Percentiles rank a stretch among this genome's conserved stretches.
phyloP scores from a whole-genome alignment of 257 asterid species.

The Primulina huaijiensis region DNA sequence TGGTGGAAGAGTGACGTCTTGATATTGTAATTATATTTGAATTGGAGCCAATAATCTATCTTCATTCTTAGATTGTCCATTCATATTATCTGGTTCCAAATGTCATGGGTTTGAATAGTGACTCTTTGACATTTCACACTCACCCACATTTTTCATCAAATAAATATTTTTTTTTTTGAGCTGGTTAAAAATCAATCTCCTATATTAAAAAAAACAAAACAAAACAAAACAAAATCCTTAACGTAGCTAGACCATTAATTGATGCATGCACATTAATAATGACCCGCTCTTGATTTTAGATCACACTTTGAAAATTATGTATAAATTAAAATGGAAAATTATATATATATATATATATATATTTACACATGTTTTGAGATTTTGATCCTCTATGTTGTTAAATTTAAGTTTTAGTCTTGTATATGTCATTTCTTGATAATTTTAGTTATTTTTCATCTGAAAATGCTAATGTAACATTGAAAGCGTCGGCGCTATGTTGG shows the following conservation, averaged over 20 bases:
- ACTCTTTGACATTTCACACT: constrained; percentile 18
- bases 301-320: not conserved
- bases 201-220: too few relatives aligned
- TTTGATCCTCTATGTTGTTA: too few relatives aligned
- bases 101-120: constrained; percentile 26
- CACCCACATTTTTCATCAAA: not conserved
- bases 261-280: too few relatives aligned
- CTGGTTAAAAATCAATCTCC: not conserved
- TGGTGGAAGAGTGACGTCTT: constrained; percentile 41
- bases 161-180: too few relatives aligned
- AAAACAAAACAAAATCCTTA: not conserved
- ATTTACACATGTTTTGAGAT: too few relatives aligned
- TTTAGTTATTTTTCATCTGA: too few relatives aligned
- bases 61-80: constrained; percentile 21
- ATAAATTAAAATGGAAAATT: too few relatives aligned
- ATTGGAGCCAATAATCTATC: constrained; percentile 30
- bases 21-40: constrained; percentile 21
- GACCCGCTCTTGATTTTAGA: not conserved
- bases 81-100: constrained; percentile 32
- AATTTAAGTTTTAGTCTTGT: too few relatives aligned
- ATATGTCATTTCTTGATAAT: too few relatives aligned
- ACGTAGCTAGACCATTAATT: not conserved
- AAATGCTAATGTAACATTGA: too few relatives aligned
- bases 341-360: too few relatives aligned
- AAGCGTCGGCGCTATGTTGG: too few relatives aligned